Conservation (phyloP, 805 yeast genomes). For the Millerozyma miso region DNA sequence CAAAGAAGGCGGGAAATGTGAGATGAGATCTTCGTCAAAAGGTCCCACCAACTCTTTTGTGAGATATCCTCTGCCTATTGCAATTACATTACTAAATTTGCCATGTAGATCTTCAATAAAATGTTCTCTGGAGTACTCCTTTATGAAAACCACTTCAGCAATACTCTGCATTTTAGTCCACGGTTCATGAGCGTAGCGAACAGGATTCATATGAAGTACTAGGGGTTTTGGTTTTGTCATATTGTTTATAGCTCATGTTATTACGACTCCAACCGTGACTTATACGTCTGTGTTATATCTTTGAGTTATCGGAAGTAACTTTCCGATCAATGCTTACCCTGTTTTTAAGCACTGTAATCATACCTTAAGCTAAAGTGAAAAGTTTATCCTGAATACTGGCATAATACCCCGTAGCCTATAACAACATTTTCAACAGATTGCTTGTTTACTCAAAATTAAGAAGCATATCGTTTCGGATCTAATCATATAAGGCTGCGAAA, state of each 20-base stretch:
- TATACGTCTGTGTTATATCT: neutral
- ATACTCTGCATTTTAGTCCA: constrained; percentile 2
- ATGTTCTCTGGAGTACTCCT: constrained; percentile 26
- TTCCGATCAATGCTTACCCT: neutral
- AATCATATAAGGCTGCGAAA: neutral
- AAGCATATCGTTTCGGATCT: no score
- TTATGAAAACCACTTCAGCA: constrained; percentile 5
- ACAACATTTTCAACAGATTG: neutral
- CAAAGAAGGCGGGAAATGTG: constrained; percentile 31
- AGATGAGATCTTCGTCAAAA: constrained; percentile 41
- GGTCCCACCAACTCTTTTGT: constrained; percentile 37
- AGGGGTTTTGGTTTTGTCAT: constrained; percentile 4
- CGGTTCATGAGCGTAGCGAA: constrained; percentile 5
- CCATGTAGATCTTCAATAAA: constrained; percentile 30
- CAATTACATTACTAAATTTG: constrained; percentile 30
- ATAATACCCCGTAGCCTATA: neutral
- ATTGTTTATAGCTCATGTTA: neutral
- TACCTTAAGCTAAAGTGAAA: neutral
- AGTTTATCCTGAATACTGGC: neutral
- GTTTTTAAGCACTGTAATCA: neutral
- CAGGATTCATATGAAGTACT: constrained; percentile 7
- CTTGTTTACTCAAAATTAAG: no score
- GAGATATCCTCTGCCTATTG: constrained; percentile 40
- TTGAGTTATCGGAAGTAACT: neutral
- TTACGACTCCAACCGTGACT: neutral